Evolutionary conservation across 345 rosid genomes (phyloP), one percentile per base, ranked within the genome.

Genomic region (Luvunga scandens): DNA sequence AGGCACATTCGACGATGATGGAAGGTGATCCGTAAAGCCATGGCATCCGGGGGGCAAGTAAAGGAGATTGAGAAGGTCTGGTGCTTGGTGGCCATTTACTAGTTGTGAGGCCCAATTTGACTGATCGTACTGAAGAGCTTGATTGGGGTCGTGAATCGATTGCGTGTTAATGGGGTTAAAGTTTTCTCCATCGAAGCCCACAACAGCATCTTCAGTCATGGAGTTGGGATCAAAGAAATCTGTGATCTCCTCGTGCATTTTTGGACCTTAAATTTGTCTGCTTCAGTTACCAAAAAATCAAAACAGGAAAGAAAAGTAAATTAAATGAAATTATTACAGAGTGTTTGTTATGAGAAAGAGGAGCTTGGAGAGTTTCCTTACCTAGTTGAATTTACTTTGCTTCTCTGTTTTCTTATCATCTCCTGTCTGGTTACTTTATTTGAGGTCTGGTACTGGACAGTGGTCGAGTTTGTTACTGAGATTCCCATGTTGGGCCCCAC

Each of bases 41-140:
- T 45, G 50, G 50, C 50, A 13, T 28, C 24, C 48, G 62, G 38
- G 30, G 59, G 91, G 87, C 24, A 90, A 73, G 69, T 87, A 86
- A 79, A 89, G 83, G 66, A 92, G 93, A 80, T 85, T 90, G 36
- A 89, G 88, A 69, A 92, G 97, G 79, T 92, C 95, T 36, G 93
- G 91, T 1, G 86, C 83, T 57, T 77, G 83, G 78, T 3, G 50
- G 72, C 77, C 2, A 45, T 45, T 45, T 45, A 10, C 5, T 45
- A 12, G 14, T 42, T 42, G 18, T 13, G 50, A 3, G 50, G 12
- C 50, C 50, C 50, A 45, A 45, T 45, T 45, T 1, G 50, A 45
- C 50, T 45, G 50, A 1, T 13, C 50, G 18, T 45, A 45, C 50
- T 45, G 18, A 12, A 45, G 16, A 45, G 3, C 50, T 45, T 3